Evolutionary conservation across 257 asterid species (phyloP), one percentile per base, ranked within the genome.

Genomic region (Plantago major): DNA sequence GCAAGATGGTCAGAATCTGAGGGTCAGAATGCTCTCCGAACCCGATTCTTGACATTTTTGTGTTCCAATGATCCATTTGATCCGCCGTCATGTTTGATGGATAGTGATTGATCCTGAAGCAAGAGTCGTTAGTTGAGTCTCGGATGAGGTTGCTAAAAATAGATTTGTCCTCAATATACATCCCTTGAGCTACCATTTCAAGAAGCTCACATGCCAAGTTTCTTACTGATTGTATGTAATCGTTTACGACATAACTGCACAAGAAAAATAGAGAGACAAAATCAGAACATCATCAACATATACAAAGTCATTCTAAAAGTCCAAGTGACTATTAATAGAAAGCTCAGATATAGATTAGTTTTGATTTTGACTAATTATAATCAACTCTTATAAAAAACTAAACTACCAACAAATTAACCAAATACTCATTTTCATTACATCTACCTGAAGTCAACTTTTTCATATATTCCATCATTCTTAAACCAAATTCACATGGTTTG

Each of bases 11-110:
- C 15, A 89, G 58, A 16, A 89, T 79, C 61, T 89, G 96, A 57
- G 96, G 96, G 60, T 89, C 96, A 0, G 94, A 78, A 51, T 89
- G 94, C 62, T 89, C 96, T 9, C 95, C 96, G 30, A 89, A 89
- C 4, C 95, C 93, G 26, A 89, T 65, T n/a, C 90, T 67, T 12
- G 43, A 30, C 37, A 3, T 30, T 30, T 30, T 30, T 30, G 37
- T 2, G 37, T 56, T 17, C 0, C 54, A 5, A 37, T 58, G 49
- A 37, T 15, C 54, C 40, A 10, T 28, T 19, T n/a, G n/a, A n/a
- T 12, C 0, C 7, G 9, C n/a, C 57, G 22, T 10, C 2, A 51
- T 16, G 10, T 51, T 51, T 19, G 86, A 66, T 46, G 93, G 90
- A 54, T 86, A 89, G 83, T 84, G 82, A 70, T 89, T 89, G 71